Evolutionary conservation across 345 rosid genomes (phyloP).

Genomic region (Brassica carinata): DNA sequence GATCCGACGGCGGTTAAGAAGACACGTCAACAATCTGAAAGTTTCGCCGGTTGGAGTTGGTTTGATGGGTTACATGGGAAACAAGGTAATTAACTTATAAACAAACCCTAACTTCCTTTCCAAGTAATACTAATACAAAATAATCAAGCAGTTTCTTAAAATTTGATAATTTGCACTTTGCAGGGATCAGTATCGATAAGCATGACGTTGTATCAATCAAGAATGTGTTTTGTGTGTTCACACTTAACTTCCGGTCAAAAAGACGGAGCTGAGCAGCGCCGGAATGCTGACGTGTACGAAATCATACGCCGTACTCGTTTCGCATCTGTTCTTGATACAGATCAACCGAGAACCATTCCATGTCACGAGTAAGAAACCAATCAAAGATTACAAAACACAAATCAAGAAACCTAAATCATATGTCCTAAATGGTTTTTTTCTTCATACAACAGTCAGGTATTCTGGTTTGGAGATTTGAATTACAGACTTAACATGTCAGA

Average conservation of each 20-base stretch:
- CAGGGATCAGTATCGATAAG: conserved; percentile 98
- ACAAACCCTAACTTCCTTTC: conserved; percentile 16
- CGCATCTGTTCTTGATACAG: conserved; percentile 63
- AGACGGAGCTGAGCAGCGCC: conserved; percentile 83
- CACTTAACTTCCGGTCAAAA: conserved; percentile 98
- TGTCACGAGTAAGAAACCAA: conserved; percentile 74
- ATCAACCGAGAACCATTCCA: conserved; percentile 81
- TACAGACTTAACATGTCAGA: conserved; percentile 83
- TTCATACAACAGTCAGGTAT: conserved; percentile 65
- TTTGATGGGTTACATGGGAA: conserved; percentile 99
- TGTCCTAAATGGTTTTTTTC: neutral
- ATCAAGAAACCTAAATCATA: neutral
- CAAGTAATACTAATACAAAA: conserved; percentile 6
- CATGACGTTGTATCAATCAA: conserved; percentile 88
- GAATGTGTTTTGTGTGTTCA: conserved; percentile 94
- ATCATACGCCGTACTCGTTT: conserved; percentile 77
- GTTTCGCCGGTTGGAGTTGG: conserved; percentile 98
- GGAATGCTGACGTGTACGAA: conserved; percentile 88
- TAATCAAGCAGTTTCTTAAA: neutral
- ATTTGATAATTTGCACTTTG: conserved; percentile 50
- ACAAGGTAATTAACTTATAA: conserved; percentile 59
- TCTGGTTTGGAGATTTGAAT: conserved; percentile 98
- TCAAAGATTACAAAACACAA: neutral
- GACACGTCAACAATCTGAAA: conserved; percentile 82
- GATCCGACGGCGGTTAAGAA: conserved; percentile 83